Conservation (phyloP, 495 filamentous ascomycete species). For the Trichodelitschia bisporula region DNA sequence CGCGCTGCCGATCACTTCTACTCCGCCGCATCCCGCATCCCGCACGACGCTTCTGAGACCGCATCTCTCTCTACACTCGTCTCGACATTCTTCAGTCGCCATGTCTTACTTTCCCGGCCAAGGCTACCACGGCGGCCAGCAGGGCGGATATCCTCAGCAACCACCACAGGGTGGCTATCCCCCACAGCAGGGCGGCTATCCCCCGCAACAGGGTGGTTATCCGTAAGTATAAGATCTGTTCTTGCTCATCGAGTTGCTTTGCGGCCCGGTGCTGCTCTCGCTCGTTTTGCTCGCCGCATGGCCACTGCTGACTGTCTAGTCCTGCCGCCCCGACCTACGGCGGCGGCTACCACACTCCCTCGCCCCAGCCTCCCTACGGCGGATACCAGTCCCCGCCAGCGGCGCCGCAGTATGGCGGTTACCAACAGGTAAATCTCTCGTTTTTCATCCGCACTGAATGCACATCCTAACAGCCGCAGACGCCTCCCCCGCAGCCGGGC, state of each 20-base stretch:
- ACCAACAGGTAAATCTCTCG: constrained; percentile 1
- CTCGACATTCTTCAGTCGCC: too few relatives aligned
- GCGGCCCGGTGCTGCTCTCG: background rate
- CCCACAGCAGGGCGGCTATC: background rate
- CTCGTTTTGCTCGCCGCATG: background rate
- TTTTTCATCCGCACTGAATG: background rate
- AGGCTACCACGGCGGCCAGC: background rate
- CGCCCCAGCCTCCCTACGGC: constrained; percentile 1
- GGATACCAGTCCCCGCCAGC: constrained; percentile 3
- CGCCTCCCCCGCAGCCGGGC: constrained; percentile 1
- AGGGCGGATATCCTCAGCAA: constrained; percentile 1
- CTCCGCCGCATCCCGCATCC: too few relatives aligned
- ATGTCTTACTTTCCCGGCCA: constrained; percentile 2
- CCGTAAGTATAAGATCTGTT: background rate
- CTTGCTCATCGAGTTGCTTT: background rate
- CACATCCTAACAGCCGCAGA: background rate
- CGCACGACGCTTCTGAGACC: too few relatives aligned
- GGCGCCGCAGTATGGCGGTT: constrained; percentile 1
- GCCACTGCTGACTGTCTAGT: background rate
- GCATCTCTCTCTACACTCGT: too few relatives aligned
- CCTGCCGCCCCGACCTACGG: background rate
- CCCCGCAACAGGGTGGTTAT: background rate
- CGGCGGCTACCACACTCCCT: background rate
- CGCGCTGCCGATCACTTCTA: too few relatives aligned
- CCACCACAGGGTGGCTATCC: constrained; percentile 1